Conservation (phyloP, 176 grass and related monocot species). For the Tillandsia fasciculata region DNA sequence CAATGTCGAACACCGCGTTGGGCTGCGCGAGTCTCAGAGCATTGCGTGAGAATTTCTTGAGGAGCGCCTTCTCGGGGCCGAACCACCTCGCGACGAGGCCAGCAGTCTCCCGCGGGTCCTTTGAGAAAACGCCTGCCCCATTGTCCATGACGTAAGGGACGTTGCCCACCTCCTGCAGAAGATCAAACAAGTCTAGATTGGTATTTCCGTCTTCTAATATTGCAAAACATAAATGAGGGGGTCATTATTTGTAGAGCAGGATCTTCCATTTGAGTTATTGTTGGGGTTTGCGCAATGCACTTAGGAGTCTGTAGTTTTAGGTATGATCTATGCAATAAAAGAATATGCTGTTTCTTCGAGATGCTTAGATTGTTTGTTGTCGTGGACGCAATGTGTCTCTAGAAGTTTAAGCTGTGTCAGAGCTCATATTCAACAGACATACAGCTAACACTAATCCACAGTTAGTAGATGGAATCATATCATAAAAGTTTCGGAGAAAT, state of each 20-base stretch:
- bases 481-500: neutral
- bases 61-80: slow-evolving; percentile 12
- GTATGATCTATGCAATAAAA: no score
- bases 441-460: neutral
- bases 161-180: slow-evolving; percentile 61
- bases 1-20: slow-evolving; percentile 70
- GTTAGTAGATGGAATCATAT: neutral
- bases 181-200: neutral
- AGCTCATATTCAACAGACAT: neutral
- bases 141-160: slow-evolving; percentile 79
- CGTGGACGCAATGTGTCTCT: no score
- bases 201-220: neutral
- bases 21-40: slow-evolving; percentile 70
- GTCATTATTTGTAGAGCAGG: no score
- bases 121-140: slow-evolving; percentile 59
- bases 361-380: no score
- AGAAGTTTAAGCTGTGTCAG: neutral
- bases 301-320: no score
- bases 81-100: slow-evolving; percentile 60
- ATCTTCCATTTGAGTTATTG: no score
- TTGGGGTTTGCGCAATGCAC: no score
- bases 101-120: slow-evolving; percentile 47
- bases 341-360: no score
- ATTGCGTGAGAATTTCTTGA: slow-evolving; percentile 40
- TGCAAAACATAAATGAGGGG: no score